These are phyloP conservation scores for Lanzia echinophila DNA, from an alignment of 2,329 filamentous ascomycete genomes.

Conservation along the genomic window DNA sequence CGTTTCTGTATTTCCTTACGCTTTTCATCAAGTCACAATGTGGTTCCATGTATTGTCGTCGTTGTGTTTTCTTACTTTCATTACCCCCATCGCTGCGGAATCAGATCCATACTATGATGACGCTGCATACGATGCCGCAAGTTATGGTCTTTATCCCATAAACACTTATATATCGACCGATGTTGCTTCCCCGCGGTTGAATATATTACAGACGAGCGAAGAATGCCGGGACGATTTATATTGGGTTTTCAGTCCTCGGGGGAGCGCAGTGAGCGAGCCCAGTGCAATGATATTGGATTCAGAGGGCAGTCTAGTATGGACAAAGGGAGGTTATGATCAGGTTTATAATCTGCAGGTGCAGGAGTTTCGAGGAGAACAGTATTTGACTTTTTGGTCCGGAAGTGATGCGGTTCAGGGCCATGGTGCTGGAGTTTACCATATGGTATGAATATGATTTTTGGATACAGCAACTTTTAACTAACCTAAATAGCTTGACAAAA, in stretches of 20 bases:
- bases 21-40: neutral
- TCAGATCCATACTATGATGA: conserved; percentile 14
- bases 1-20: neutral
- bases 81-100: neutral
- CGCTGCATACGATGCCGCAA: conserved; percentile 30
- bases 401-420: conserved; percentile 40
- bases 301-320: conserved; percentile 41
- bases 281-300: conserved; percentile 40
- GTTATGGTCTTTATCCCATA: conserved; percentile 32
- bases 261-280: conserved; percentile 28
- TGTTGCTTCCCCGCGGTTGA: conserved; percentile 32
- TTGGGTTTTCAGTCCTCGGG: conserved; percentile 36
- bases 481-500: conserved; percentile 19
- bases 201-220: conserved; percentile 25
- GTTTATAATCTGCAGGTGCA: conserved; percentile 42
- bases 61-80: neutral
- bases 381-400: conserved; percentile 45
- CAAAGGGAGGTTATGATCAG: conserved; percentile 30
- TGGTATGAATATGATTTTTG: conserved; percentile 31
- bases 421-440: conserved; percentile 40
- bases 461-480: neutral
- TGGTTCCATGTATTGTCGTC: neutral
- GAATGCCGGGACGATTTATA: conserved; percentile 36
- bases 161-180: conserved; percentile 31
- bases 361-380: conserved; percentile 36